Evolutionary conservation across 148 eudicot species (phyloP).

Genomic region (Arctostaphylos glauca): DNA sequence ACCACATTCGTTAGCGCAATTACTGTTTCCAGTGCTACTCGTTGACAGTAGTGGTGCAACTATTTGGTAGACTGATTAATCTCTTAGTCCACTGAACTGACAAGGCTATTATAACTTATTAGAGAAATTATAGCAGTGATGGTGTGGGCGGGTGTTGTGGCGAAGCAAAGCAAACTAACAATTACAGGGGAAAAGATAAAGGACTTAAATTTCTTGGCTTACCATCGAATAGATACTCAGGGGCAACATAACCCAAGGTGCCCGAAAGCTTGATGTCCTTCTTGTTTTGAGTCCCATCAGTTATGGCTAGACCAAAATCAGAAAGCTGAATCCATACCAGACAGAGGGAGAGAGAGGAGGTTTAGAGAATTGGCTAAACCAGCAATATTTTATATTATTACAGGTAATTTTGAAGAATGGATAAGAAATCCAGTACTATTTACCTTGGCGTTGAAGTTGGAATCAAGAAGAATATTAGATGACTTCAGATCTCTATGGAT

Average conservation of each 20-base stretch:
- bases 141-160: too few relatives aligned
- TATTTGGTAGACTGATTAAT: constrained; percentile 32
- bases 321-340: constrained; percentile 49
- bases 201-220: constrained; percentile 19
- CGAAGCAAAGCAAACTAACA: not conserved
- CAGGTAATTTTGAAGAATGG: not conserved
- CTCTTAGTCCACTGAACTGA: constrained; percentile 7
- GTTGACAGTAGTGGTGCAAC: constrained; percentile 44
- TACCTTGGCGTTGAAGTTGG: constrained; percentile 77
- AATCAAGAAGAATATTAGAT: constrained; percentile 74
- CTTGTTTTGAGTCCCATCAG: constrained; percentile 49
- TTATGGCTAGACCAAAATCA: constrained; percentile 76
- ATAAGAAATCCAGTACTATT: constrained; percentile 11
- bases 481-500: constrained; percentile 90
- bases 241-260: constrained; percentile 82
- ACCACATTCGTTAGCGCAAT: not conserved
- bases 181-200: not conserved
- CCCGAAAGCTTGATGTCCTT: constrained; percentile 78
- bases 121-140: not conserved
- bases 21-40: constrained; percentile 28
- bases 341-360: not conserved
- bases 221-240: constrained; percentile 91
- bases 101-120: not conserved
- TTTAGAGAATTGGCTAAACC: not conserved
- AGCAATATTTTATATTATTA: not conserved